Percentiles rank a stretch among this genome's conserved stretches.
phyloP scores from a whole-genome alignment of 108 stramenopile genomes.

The Asterionellopsis glacialis region DNA sequence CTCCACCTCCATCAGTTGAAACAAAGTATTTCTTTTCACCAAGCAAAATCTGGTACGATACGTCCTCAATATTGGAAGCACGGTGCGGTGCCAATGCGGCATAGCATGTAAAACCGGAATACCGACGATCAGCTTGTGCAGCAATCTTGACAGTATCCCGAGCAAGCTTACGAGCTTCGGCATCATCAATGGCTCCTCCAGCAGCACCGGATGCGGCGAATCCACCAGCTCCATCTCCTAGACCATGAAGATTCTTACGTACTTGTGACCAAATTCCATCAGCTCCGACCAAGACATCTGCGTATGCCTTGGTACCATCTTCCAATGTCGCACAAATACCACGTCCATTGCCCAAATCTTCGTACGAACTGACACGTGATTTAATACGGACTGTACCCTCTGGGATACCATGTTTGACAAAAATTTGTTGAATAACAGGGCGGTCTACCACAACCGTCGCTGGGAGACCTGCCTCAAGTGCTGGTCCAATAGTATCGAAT shows the following conservation, averaged over 20 bases:
- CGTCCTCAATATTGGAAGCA: slow-evolving; percentile 88
- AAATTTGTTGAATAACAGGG: slow-evolving; percentile 96
- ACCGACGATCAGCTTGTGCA: slow-evolving; percentile 68
- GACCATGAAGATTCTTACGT: slow-evolving; percentile 73
- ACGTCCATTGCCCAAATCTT: slow-evolving; percentile 68
- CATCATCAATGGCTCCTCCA: slow-evolving; percentile 84
- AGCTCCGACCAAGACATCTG: slow-evolving; percentile 91
- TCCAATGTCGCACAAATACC: slow-evolving; percentile 70
- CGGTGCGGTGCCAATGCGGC: slow-evolving; percentile 79
- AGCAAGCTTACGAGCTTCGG: slow-evolving; percentile 77
- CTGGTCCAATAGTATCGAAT: slow-evolving; percentile 92
- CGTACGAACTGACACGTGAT: slow-evolving; percentile 65
- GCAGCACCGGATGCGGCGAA: slow-evolving; percentile 88
- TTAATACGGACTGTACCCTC: slow-evolving; percentile 86
- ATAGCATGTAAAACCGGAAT: slow-evolving; percentile 88
- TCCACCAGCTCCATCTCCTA: slow-evolving; percentile 80
- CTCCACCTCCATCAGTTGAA: slow-evolving; percentile 93
- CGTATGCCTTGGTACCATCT: slow-evolving; percentile 87
- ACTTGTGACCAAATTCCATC: slow-evolving; percentile 95
- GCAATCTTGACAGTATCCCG: slow-evolving; percentile 74
- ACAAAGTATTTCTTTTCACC: slow-evolving; percentile 96
- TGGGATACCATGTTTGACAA: slow-evolving; percentile 85
- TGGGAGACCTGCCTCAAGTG: slow-evolving; percentile 86
- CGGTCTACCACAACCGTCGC: slow-evolving; percentile 95
- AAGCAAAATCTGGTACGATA: slow-evolving; percentile 87